phyloP scores from a whole-genome alignment of 345 rosid species.

The Lagerstroemia speciosa region DNA sequence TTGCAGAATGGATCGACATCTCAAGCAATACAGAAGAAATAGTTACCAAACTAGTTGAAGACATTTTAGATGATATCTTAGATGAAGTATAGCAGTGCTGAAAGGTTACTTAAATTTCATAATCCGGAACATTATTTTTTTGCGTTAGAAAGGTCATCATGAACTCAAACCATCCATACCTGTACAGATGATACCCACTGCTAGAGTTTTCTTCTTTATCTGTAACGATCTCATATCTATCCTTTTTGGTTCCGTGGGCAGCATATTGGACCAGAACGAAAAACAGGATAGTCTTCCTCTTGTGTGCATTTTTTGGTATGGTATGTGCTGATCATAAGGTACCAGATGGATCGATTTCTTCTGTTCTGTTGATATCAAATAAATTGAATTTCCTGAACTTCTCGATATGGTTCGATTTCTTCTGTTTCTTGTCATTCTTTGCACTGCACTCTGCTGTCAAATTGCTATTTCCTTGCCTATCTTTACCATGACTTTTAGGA shows the following conservation, averaged over 20 bases:
- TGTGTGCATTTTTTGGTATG: neutral
- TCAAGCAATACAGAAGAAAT: constrained; percentile 36
- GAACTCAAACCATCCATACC: neutral
- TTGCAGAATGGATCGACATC: constrained; percentile 41
- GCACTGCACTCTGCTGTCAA: too few species aligned
- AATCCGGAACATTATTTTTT: neutral
- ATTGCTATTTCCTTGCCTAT: too few species aligned
- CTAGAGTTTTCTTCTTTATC: neutral
- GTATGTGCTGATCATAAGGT: too few species aligned
- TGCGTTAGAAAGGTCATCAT: neutral
- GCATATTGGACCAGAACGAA: neutral
- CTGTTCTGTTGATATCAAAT: neutral
- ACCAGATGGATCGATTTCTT: neutral
- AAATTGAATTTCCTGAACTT: neutral
- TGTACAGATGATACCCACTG: neutral
- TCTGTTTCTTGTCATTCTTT: too few species aligned
- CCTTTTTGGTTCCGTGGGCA: neutral
- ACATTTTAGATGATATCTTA: constrained; percentile 39
- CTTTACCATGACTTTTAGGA: too few species aligned
- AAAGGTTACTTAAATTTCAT: neutral
- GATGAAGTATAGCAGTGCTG: constrained; percentile 29
- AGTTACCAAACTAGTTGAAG: constrained; percentile 36
- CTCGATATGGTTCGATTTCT: neutral
- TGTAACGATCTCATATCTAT: neutral
- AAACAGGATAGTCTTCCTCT: neutral